phyloP scores from a whole-genome alignment of 164 flowering plant species.

The Kingdonia uniflora region DNA sequence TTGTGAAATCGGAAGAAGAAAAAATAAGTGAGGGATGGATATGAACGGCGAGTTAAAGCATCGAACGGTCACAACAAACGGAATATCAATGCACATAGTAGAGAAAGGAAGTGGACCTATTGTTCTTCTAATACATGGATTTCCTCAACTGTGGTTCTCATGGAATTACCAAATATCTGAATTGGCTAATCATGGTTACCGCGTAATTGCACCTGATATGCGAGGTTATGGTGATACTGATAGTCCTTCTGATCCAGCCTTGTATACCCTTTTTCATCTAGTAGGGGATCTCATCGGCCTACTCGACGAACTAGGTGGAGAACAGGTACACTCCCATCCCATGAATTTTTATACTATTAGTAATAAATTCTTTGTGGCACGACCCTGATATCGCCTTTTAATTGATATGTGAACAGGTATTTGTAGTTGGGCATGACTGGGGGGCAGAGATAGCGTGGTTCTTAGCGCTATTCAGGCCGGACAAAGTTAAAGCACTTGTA shows the following conservation, averaged over 20 bases:
- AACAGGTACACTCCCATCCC: too few relatives aligned
- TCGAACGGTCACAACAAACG: too few relatives aligned
- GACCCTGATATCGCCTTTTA: too few relatives aligned
- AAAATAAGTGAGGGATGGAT: too few relatives aligned
- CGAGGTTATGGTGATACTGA: slow-evolving; percentile 47
- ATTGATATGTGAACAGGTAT: too few relatives aligned
- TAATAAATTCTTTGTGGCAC: too few relatives aligned
- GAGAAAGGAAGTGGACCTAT: too few relatives aligned
- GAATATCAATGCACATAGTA: too few relatives aligned
- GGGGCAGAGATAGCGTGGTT: slow-evolving; percentile 42
- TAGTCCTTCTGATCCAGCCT: slow-evolving; percentile 20
- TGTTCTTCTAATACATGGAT: slow-evolving; percentile 55
- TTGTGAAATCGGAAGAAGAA: too few relatives aligned
- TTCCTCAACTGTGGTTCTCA: slow-evolving; percentile 40
- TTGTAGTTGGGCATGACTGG: slow-evolving; percentile 54
- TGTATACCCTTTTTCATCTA: slow-evolving; percentile 30
- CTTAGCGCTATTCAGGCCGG: slow-evolving; percentile 41
- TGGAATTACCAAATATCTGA: slow-evolving; percentile 43
- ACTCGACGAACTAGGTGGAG: slow-evolving; percentile 6
- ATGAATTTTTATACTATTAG: too few relatives aligned
- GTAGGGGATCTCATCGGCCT: slow-evolving; percentile 13
- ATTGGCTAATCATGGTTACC: slow-evolving; percentile 31
- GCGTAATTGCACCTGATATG: slow-evolving; percentile 42
- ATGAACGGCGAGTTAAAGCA: too few relatives aligned
- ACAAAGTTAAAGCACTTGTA: slow-evolving; percentile 37